Evolutionary conservation across 768 basidiomycete genomes (phyloP), one percentile per base, ranked within the genome.

Genomic region (Psilocybe subaeruginosa): DNA sequence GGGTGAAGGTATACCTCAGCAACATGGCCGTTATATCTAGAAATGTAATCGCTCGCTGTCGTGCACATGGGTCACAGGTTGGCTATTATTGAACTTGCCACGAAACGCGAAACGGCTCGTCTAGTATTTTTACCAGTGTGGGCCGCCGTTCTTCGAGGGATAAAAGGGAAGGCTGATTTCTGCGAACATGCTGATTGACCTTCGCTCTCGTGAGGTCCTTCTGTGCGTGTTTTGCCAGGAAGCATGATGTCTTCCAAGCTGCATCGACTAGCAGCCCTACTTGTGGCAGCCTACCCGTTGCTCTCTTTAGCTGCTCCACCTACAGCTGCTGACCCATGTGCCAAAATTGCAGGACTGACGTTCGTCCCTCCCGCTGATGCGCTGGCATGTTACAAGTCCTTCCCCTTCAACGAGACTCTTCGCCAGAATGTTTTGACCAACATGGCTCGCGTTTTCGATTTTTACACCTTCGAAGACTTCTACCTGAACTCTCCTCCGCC

Each of bases 391-490:
- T 72, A 82, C 67, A 84, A 81, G 70, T 79, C 82, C 11, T 85
- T 84, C 66, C 80, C 83, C 0, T 85, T 84, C 73, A 83, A 83
- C 61, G 82, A 84, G 66, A 84, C 80, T n/a, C 69, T 85, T 12
- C 77, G 81, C 37, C 78, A 83, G 64, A 85, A 85, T 69, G 81
- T 84, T 35, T 69, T 85, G 58, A 76, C 76, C 12, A 76, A 76
- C 60, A 75, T 82, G 54, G 78, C 75, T 35, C 77, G 79, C 29
- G 79, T 81, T 51, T 81, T 84, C 53, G 78, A 83, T 60, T 85
- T 85, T 66, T 85, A 72, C 69, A 84, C 83, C 0, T 85, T 84
- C 61, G 82, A 84, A 64, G 76, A 81, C 37, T 83, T 75, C 59
- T 83, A 85, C 63, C 67, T 82, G 59, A 72, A 80, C 27, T 81